These are phyloP conservation scores for Acanthochlamys bracteata DNA, from an alignment of 106 monocot genomes.

Conservation along the genomic window DNA sequence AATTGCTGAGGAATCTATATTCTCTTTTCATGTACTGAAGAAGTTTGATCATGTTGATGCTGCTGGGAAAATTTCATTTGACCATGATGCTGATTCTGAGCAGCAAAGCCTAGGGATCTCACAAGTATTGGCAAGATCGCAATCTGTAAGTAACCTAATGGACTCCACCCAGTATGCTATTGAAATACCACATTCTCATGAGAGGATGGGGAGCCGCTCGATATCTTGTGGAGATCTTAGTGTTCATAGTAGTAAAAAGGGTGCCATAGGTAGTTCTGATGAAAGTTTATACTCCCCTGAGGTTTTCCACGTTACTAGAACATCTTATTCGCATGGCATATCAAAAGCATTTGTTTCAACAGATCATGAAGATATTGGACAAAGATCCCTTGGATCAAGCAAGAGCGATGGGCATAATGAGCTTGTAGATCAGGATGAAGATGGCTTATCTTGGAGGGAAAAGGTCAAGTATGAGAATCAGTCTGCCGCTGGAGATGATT, in stretches of 20 bases:
- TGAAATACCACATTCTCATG: slow-evolving; percentile 1
- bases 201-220: slow-evolving; percentile 9
- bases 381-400: slow-evolving; percentile 14
- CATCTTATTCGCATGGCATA: slow-evolving; percentile 8
- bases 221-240: slow-evolving; percentile 31
- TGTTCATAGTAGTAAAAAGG: background rate
- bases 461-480: slow-evolving; percentile 5
- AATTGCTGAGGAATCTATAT: slow-evolving; percentile 16
- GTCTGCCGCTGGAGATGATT: slow-evolving; percentile 4
- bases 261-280: background rate
- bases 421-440: background rate
- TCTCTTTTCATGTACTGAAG: slow-evolving; percentile 24
- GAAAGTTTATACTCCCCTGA: slow-evolving; percentile 1
- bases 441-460: background rate
- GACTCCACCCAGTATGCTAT: background rate
- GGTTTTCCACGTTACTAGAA: background rate
- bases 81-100: slow-evolving; percentile 10
- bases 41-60: slow-evolving; percentile 18
- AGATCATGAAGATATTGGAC: background rate
- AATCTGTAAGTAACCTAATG: slow-evolving; percentile 21
- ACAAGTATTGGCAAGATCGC: slow-evolving; percentile 19
- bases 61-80: slow-evolving; percentile 8
- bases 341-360: slow-evolving; percentile 6
- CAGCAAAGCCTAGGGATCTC: background rate
- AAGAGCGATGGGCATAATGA: slow-evolving; percentile 4